Evolutionary conservation across 2,329 filamentous ascomycete genomes (phyloP), one percentile per base, ranked within the genome.

Genomic region (Alternaria triticimaculans): DNA sequence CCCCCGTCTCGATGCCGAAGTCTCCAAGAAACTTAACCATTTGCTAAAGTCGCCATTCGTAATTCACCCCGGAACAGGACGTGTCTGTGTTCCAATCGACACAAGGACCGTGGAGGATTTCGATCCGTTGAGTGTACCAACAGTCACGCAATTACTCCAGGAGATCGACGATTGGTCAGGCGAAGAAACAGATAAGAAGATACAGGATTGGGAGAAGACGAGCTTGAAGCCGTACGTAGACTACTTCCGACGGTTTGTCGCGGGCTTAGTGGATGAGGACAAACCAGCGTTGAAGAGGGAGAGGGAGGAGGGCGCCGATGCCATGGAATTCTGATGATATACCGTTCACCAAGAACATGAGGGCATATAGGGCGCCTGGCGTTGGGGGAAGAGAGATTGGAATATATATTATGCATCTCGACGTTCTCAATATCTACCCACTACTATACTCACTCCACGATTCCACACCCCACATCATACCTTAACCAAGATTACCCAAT

Each of bases 1-100:
- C 80, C 96, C 96, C 4, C 91, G 96, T 43, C 91, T 99, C 58
- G 96, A 99, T 84, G 94, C 96, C 65, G 94, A 97, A 80, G 96
- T 99, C 78, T 96, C 92, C 77, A 98, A 98, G 85, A 97, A 97
- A 79, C 88, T 97, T 61, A 98, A 97, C 83, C 96, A 99, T 86
- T 88, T 99, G 86, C 89, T 99, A 72, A 99, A 99, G 80, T 94
- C 91, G 66, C 96, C 96, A 0, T 99, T 99, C 76, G 95, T 97
- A 64, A 90, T 99, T 41, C 96, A 99, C 78, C 96, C 96, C 0
- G 94, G 94, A 18, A 99, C 96, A 0, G 95, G 96, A 1, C 85
- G 95, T 58, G 93, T 99, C 7, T 99, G 96, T 83, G 96, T 99
- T 55, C 96, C 96, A 2, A 98, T 99, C 73, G 92, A 98, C 77